Evolutionary conservation across 1,284 basidiomycete genomes (phyloP), one percentile per base, ranked within the genome.

Genomic region (Moesziomyces antarcticus): DNA sequence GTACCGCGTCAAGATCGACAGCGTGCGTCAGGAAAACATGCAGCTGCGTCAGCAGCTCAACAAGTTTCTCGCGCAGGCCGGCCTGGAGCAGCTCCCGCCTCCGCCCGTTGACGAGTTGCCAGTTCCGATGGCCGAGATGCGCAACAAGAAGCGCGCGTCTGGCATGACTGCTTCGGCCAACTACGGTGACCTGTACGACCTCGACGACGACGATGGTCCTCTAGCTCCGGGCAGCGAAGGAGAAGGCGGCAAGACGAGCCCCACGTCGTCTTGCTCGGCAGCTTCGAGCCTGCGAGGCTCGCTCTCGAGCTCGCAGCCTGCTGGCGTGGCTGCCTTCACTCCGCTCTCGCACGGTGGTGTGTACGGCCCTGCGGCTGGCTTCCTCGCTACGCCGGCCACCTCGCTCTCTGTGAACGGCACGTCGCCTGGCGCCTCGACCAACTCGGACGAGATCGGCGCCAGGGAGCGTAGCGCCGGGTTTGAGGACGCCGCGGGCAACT

Each of bases 11-110:
- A 75, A 73, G 48, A 69, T 80, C 54, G 68, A 73, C 53, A 65
- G 67, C 54, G 69, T 75, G 54, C 58, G 58, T 20, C 61, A 62
- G 37, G 70, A 79, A 40, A 77, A 75, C 53, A 61, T 53, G 49
- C 57, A 62, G 55, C 65, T 80, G 51, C 67, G 72, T 35, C 50
- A 67, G 21, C 73, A 80, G 72, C 60, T 79, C 45, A 80, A 80
- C 61, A 70, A 73, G 45, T 64, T 62, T 25, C 67, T 78, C 13
- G 41, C 53, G 2, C 68, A 78, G 59, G 62, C 59, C 9, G 77
- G 77, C 13, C 55, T 78, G 13, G 69, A 73, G 41, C 55, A 50
- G 22, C 67, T 77, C 30, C 59, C 68, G 35, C 46, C 55, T 41
- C 50, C 64, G 22, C 49, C 56, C 24, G 41, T 61, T 14, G 67